These are phyloP conservation scores for Pichia sp. DNA, from an alignment of 1,139 yeast species.

Conservation along the genomic window DNA sequence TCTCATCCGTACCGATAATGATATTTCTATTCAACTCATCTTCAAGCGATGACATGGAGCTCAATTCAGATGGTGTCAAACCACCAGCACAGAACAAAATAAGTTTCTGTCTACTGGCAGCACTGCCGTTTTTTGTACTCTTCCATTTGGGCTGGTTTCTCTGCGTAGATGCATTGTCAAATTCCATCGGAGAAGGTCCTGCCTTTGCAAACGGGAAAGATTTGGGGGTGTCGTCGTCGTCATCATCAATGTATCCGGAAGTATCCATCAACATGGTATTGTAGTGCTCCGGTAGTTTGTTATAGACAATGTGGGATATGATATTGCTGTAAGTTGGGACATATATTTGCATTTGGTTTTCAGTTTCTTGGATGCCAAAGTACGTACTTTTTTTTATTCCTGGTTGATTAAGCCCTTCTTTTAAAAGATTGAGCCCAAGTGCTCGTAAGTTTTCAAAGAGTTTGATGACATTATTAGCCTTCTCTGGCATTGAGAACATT, in stretches of 20 bases:
- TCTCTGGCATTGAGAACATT: conserved; percentile 44
- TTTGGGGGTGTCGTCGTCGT: conserved; percentile 19
- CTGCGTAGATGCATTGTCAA: conserved; percentile 10
- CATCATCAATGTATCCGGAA: conserved; percentile 12
- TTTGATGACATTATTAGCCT: conserved; percentile 46
- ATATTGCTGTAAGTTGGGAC: conserved; percentile 24
- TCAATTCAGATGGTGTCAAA: conserved; percentile 71
- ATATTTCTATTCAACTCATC: conserved; percentile 60
- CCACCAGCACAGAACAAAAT: conserved; percentile 90
- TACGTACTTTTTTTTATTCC: conserved; percentile 35
- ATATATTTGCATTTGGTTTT: conserved; percentile 20
- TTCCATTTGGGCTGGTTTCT: conserved; percentile 27
- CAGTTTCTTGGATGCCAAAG: conserved; percentile 53
- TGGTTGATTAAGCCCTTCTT: conserved; percentile 32
- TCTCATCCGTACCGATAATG: conserved; percentile 75
- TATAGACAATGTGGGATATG: conserved; percentile 19
- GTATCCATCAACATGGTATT: conserved; percentile 12
- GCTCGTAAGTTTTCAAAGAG: conserved; percentile 45
- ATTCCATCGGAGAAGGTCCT: conserved; percentile 9
- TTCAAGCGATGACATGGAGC: conserved; percentile 70
- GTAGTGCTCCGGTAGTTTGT: conserved; percentile 23
- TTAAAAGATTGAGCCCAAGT: conserved; percentile 57
- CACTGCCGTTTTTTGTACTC: conserved; percentile 17
- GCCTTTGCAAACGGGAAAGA: conserved; percentile 26
- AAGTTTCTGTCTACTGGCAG: conserved; percentile 28